Base-by-base conservation (phyloP, 176 grass and related monocot species). In the Pontederia crassipes region DNA sequence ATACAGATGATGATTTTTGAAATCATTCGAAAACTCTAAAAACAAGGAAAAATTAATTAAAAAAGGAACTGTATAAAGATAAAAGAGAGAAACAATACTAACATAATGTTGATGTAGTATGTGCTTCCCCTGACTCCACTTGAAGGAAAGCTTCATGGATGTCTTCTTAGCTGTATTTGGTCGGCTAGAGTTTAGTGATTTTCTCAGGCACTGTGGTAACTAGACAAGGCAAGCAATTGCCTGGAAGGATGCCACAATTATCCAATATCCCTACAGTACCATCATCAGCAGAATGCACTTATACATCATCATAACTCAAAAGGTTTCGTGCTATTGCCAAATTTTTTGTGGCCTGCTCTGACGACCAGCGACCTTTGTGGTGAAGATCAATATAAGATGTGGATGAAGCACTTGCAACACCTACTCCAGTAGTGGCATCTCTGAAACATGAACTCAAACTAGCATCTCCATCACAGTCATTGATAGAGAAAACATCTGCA, bases 191-290 rank as follows among this genome's bases (percentile, higher is more conserved):
- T 74, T 79, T 49, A 90, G 64, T 12, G 63, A 28, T n/a, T 74
- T 92, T 71, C 78, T 98, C 82, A 0, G 79, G 45, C 29, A 81
- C 79, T 57, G 87, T 67, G 60, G 84, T 85, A 60, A 77, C 71
- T 18, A 98, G 78, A 50, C 93, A 98, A 35, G 93, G 93, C 46
- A 98, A 55, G 55, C 93, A 98, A 47, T 92, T 97, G 64, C 82
- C 78, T 8, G 87, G 83, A 18, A 96, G 60, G 48, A 90, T 66
- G 45, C 87, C 81, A 9, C 92, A 91, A 48, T 90, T 74, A 6
- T 88, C 77, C 68, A 98, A 72, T 55, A 88, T 77, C 60, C 78
- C 63, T 40, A 59, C 64, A 0, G 65, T 71, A 55, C 53, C 72
- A 40, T 75, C 82, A 32, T 81, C 74, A 0, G 52, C 67, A 26